These are phyloP conservation scores for Marvania coccoides DNA, from an alignment of 139 green algal genomes.

Conservation along the genomic window DNA sequence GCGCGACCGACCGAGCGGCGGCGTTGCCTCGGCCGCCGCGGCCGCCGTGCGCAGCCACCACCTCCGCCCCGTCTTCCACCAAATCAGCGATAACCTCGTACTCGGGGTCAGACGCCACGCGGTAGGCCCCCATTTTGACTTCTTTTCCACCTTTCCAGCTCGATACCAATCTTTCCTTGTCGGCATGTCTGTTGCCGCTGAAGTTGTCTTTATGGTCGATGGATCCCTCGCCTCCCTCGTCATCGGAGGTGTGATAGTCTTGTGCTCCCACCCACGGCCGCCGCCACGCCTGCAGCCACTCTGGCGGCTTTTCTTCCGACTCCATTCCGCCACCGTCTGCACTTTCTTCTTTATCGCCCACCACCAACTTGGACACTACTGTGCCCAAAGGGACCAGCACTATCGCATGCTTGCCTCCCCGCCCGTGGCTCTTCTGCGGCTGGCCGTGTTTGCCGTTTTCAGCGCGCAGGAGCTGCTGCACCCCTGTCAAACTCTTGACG, in stretches of 20 bases:
- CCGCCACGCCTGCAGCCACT: constrained; percentile 16
- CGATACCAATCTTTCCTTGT: not conserved
- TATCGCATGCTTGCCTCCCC: constrained; percentile 3
- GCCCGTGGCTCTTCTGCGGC: constrained; percentile 17
- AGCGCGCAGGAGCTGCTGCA: constrained; percentile 22
- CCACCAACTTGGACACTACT: constrained; percentile 3
- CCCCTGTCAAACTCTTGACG: constrained; percentile 27
- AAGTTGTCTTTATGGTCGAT: not conserved
- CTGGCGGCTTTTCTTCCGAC: not conserved
- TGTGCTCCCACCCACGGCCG: constrained; percentile 1
- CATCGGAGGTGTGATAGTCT: not conserved
- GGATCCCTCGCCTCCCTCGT: not conserved
- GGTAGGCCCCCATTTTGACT: no score
- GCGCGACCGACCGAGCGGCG: constrained; percentile 47
- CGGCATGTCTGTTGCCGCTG: not conserved
- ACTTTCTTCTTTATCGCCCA: not conserved
- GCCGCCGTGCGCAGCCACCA: constrained; percentile 72
- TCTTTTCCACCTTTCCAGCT: no score
- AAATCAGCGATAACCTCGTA: constrained; percentile 17
- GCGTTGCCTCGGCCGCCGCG: constrained; percentile 86
- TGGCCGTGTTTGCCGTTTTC: constrained; percentile 7
- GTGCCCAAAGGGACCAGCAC: constrained; percentile 22
- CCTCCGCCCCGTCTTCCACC: constrained; percentile 14
- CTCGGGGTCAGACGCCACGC: not conserved
- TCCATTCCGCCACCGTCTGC: not conserved